Evolutionary conservation across 495 filamentous ascomycete species (phyloP), one percentile per base, ranked within the genome.

Genomic region (Penicillium arizonense): DNA sequence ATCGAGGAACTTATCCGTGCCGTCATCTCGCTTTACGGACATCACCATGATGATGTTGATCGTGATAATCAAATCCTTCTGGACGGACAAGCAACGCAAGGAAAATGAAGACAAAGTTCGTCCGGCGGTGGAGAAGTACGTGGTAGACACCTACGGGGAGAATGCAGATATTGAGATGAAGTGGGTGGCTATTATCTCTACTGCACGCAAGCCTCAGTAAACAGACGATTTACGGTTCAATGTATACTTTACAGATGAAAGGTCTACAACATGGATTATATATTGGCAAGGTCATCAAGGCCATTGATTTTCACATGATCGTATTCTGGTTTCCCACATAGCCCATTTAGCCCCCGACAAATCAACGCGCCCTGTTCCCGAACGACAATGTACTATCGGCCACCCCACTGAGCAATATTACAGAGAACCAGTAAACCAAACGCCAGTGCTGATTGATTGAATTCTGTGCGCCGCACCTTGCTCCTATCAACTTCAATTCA

Each of bases 151-250:
- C 13, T 75, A 67, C 52, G 71, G 69, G 3, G 49, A 54, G 14
- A 53, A 68, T 20, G 66, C 58, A 10, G 52, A 64, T 4, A 57
- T 74, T 30, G 50, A 53, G 2, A 63, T 68, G 46, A 57, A 69
- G 13, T 73, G 68, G 58, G 47, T 50, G 16, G 73, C 67, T 12
- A 62, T 75, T 50, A 24, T 76, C 14, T 68, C 70, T 3, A 72
- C 65, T 14, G 67, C 55, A 7, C 53, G 44, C 36, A 74, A 75
- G 51, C 39, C 64, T 41, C 35, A 36, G 33, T 56, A 54, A 40
- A 33, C 23, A 14, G 23, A 42, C 4, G 9, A 20, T 11, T 33
- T 32, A 28, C 12, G 16, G 36, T 30, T 30, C 28, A 30, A 5
- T 30, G 28, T 30, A 7, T 30, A 30, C 28, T 5, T 30, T 30